Evolutionary conservation across 441 rosid species (phyloP), one percentile per base, ranked within the genome.

Genomic region (Cnidoscolus chayamansa): DNA sequence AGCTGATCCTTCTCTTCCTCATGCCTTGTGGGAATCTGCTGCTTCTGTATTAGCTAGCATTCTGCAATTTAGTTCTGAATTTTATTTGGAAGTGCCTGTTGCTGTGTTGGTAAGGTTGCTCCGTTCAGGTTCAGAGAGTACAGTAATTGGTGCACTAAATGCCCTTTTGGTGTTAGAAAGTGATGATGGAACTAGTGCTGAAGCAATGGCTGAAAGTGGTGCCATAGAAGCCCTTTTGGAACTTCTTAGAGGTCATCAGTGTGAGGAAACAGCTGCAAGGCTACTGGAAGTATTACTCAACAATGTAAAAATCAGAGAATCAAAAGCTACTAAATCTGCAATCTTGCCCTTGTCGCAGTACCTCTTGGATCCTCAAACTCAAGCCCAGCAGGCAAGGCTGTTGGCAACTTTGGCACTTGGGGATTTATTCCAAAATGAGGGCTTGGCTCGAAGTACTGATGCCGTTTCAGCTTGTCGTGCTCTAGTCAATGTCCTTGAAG

Each of bases 181-280:
- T 66, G 98, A 94, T 62, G 99, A 96, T 72, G 94, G 93, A 70
- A 88, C 97, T 66, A 94, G 98, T 76, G 99, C 98, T 1, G 98
- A 91, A 82, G 96, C 99, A 59, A 94, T 96, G 99, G 98, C 99
- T 72, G 98, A 91, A 83, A 92, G 98, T 76, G 99, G 99, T 68
- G 98, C 99, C 56, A 85, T 96, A 78, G 98, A 94, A 88, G 98
- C 97, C 78, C 91, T 96, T 65, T 82, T 96, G 84, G 99, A 94
- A 85, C 97, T 96, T 79, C 87, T 96, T 43, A 88, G 99, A 76
- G 71, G 90, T 81, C 99, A 96, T 81, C 99, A 92, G 66, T 94
- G 97, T 20, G 99, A 96, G 86, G 99, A 96, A 84, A 90, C 92
- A 74, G 89, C 99, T 71, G 97, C 98, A 49, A 90, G 99, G 81